A percentile compares a stretch with the other conserved stretches of the same genome.
Conservation (phyloP, 73 alveolate species). For the Paramecium pentaurelia region DNA sequence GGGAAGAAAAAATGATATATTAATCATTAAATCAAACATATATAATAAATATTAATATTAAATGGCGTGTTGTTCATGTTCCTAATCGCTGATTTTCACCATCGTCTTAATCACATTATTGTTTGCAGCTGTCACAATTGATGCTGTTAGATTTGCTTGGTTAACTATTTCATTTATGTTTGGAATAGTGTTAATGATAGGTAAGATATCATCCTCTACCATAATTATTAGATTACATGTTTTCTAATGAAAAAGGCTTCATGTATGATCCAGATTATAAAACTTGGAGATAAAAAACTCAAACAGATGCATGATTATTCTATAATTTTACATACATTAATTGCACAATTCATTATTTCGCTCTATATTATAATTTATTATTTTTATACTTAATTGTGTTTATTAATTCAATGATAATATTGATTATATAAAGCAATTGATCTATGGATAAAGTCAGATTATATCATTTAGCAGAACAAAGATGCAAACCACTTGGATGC, state of each 20-base stretch:
- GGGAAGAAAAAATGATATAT: constrained; percentile 52
- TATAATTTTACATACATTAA: background rate
- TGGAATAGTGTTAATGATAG: constrained; percentile 9
- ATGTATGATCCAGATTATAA: constrained; percentile 46
- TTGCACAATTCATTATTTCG: background rate
- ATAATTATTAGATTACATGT: background rate
- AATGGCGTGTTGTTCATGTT: constrained; percentile 15
- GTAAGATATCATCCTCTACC: background rate
- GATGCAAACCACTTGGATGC: constrained; percentile 22
- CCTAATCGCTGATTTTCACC: background rate
- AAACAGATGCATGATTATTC: background rate
- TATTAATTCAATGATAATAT: background rate
- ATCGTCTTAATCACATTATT: background rate
- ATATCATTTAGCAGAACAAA: constrained; percentile 32
- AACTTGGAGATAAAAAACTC: constrained; percentile 39
- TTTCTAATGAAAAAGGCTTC: constrained; percentile 13
- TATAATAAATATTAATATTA: background rate
- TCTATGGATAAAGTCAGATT: background rate
- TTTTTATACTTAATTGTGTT: background rate
- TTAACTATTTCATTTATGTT: background rate
- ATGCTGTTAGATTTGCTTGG: constrained; percentile 2
- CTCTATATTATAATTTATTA: background rate
- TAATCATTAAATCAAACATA: constrained; percentile 5
- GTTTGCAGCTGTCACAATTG: constrained; percentile 28
- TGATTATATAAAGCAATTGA: background rate